A percentile compares a stretch with the other conserved stretches of the same genome.
Evolutionary conservation across 768 basidiomycete species (phyloP).

Genomic region (Gloeophyllum trabeum): DNA sequence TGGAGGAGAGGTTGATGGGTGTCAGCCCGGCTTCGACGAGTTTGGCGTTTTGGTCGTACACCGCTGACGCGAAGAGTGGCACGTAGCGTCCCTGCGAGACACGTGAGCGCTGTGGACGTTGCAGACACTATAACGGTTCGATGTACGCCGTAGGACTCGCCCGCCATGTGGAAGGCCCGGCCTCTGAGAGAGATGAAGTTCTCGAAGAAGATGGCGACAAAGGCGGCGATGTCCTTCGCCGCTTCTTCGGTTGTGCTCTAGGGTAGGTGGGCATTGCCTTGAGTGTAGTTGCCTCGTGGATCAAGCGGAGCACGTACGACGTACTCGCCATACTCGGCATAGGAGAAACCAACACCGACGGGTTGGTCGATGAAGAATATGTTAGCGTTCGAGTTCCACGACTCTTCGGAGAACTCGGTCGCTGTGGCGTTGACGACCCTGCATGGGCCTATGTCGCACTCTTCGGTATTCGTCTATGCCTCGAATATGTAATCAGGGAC

Average conservation of each 20-base stretch:
- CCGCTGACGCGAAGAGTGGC: conserved; percentile 34
- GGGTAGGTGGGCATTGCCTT: neutral
- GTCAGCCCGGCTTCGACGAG: conserved; percentile 31
- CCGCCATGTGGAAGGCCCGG: conserved; percentile 30
- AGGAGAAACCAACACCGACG: conserved; percentile 24
- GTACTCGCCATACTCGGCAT: conserved; percentile 46
- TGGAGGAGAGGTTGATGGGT: conserved; percentile 37
- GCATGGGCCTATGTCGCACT: conserved; percentile 59
- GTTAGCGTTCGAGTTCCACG: conserved; percentile 62
- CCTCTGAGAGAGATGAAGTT: conserved; percentile 63
- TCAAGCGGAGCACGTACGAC: conserved; percentile 26
- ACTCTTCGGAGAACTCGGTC: conserved; percentile 34
- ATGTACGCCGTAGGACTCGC: conserved; percentile 41
- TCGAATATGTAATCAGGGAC: conserved; percentile 1
- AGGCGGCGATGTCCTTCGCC: conserved; percentile 59
- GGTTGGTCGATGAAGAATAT: conserved; percentile 37
- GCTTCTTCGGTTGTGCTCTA: conserved; percentile 61
- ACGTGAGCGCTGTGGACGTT: neutral
- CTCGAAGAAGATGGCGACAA: conserved; percentile 65
- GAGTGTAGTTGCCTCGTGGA: neutral
- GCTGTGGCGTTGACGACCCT: conserved; percentile 38
- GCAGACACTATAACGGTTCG: neutral
- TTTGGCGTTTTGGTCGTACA: conserved; percentile 35
- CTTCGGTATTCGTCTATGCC: too few species aligned
- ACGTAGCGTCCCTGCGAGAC: conserved; percentile 35